phyloP scores from a whole-genome alignment of 139 green algal species.

The Tetratostichococcus sp. region DNA sequence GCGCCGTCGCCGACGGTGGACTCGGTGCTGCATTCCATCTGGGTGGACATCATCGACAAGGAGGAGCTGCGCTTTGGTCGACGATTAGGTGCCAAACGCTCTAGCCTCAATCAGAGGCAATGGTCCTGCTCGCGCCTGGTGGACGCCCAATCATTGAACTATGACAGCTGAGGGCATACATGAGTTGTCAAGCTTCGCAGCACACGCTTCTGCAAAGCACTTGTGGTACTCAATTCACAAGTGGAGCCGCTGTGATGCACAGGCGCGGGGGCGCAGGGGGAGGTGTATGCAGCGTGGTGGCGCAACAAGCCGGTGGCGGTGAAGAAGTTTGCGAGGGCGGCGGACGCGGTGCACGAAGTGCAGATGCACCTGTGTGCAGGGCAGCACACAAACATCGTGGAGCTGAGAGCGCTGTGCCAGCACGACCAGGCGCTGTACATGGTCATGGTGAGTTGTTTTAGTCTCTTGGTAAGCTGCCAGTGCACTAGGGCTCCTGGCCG shows the following conservation, averaged over 20 bases:
- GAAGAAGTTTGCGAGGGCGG: slow-evolving; percentile 18
- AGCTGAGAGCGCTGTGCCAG: slow-evolving; percentile 24
- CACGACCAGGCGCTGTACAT: slow-evolving; percentile 22
- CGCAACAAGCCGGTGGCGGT: slow-evolving; percentile 34
- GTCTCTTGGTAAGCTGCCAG: too few relatives aligned
- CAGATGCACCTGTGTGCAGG: slow-evolving; percentile 39
- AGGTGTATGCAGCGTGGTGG: slow-evolving; percentile 36
- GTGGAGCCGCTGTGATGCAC: too few relatives aligned
- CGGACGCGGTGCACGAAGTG: slow-evolving; percentile 18
- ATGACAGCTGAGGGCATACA: not conserved
- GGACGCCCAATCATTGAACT: too few relatives aligned
- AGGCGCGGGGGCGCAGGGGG: slow-evolving; percentile 23
- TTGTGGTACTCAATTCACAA: too few relatives aligned
- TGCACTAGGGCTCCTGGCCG: not conserved
- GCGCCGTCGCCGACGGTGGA: not conserved
- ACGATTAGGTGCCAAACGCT: slow-evolving; percentile 19
- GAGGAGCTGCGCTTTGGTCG: slow-evolving; percentile 24
- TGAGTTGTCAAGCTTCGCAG: too few relatives aligned
- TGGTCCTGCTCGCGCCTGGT: too few relatives aligned
- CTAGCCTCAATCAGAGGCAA: too few relatives aligned
- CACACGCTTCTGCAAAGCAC: too few relatives aligned
- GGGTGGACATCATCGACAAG: slow-evolving; percentile 24
- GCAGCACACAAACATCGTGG: slow-evolving; percentile 36
- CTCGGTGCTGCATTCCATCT: slow-evolving; percentile 1
- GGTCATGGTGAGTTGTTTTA: slow-evolving; percentile 18